Conservation (phyloP, 2,329 filamentous ascomycete species). For the Calycina herbarum region DNA sequence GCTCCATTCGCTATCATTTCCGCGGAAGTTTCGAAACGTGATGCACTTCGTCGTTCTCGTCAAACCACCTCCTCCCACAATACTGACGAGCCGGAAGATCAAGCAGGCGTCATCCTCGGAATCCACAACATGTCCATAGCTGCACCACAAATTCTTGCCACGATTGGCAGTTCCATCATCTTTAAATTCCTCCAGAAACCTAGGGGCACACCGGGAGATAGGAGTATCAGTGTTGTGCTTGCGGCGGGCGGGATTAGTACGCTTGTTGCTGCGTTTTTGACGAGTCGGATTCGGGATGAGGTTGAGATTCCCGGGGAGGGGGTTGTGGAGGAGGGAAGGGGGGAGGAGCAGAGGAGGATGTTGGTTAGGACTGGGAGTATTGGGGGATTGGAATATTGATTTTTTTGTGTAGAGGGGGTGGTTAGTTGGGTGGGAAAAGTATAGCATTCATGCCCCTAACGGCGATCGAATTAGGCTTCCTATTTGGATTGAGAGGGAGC, state of each 20-base stretch:
- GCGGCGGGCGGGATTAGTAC: constrained; percentile 80
- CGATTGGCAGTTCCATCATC: constrained; percentile 77
- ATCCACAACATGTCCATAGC: constrained; percentile 96
- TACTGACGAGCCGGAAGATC: constrained; percentile 23
- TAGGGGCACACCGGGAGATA: constrained; percentile 78
- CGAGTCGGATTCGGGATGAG: constrained; percentile 37
- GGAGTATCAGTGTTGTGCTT: constrained; percentile 83
- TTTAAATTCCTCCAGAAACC: constrained; percentile 88
- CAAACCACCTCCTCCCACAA: constrained; percentile 17
- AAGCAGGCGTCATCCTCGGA: constrained; percentile 73
- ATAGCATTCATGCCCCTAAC: not conserved
- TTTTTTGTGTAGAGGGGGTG: not conserved
- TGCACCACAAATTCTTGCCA: constrained; percentile 87
- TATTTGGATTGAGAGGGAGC: too few species aligned
- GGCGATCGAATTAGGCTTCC: too few species aligned
- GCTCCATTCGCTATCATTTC: constrained; percentile 94
- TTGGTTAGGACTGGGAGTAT: constrained; percentile 21
- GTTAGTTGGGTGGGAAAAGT: not conserved
- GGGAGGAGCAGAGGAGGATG: constrained; percentile 14
- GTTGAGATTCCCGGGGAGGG: constrained; percentile 29
- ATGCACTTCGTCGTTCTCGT: constrained; percentile 60
- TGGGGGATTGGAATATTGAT: constrained; percentile 26
- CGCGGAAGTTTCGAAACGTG: constrained; percentile 82
- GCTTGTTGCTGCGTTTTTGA: constrained; percentile 70
- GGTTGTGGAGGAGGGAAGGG: constrained; percentile 14